phyloP scores from a whole-genome alignment of 768 basidiomycete genomes.

The Boletus bicolor region DNA sequence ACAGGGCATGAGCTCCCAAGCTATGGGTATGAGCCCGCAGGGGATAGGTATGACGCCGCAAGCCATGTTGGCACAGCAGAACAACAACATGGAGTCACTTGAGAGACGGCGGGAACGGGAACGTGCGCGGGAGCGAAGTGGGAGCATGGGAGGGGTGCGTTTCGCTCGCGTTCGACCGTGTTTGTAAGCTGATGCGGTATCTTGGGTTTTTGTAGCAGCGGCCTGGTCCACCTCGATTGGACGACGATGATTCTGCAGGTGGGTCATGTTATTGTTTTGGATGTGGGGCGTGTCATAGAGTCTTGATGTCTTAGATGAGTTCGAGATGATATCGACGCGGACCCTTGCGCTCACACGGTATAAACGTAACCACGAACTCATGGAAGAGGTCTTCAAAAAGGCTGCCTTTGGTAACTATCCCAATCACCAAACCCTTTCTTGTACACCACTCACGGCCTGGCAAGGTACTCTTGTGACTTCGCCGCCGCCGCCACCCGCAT shows the following conservation, averaged over 20 bases:
- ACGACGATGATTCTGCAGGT: constrained; percentile 72
- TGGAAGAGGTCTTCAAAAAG: constrained; percentile 77
- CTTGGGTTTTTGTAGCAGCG: constrained; percentile 22
- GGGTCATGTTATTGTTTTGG: constrained; percentile 1
- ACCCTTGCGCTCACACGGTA: constrained; percentile 71
- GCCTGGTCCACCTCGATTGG: constrained; percentile 32
- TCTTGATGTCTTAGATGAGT: constrained; percentile 45
- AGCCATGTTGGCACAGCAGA: constrained; percentile 72
- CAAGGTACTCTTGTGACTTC: constrained; percentile 45
- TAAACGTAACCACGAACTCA: constrained; percentile 77
- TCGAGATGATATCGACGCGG: constrained; percentile 68
- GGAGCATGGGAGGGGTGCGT: constrained; percentile 41
- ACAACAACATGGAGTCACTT: constrained; percentile 64
- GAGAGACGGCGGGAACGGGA: constrained; percentile 65
- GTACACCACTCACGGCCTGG: not conserved
- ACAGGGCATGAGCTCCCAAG: constrained; percentile 26
- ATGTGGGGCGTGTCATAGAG: not conserved
- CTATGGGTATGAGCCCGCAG: constrained; percentile 22
- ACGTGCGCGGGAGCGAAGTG: constrained; percentile 46
- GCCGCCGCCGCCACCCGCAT: constrained; percentile 45
- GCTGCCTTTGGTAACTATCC: constrained; percentile 55
- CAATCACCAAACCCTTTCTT: not conserved
- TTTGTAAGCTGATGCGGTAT: not conserved
- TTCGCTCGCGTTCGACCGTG: not conserved
- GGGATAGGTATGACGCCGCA: constrained; percentile 39